phyloP scores from a whole-genome alignment of 2,329 filamentous ascomycete species.

The Phialophora tarda region DNA sequence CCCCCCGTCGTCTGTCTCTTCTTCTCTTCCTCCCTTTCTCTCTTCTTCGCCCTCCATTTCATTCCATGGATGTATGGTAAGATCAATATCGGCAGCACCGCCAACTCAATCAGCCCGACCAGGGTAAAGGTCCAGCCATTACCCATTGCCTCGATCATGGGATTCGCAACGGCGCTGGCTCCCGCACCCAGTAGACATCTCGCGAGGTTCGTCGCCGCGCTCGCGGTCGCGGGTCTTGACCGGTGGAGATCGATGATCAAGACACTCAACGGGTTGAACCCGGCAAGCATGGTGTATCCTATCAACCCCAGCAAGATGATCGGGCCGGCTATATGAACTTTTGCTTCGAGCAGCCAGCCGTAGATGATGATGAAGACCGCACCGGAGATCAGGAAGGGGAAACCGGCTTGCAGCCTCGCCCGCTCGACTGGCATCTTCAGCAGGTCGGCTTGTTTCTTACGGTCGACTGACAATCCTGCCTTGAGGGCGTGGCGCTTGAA shows the following conservation, averaged over 20 bases:
- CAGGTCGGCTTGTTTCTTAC: constrained; percentile 36
- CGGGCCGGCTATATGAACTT: constrained; percentile 45
- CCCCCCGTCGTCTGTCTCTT: background rate
- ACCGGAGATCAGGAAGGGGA: constrained; percentile 47
- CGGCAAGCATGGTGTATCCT: constrained; percentile 25
- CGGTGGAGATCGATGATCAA: constrained; percentile 31
- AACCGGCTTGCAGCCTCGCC: constrained; percentile 50
- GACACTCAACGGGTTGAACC: constrained; percentile 27
- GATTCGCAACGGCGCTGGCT: constrained; percentile 40
- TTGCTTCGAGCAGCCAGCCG: constrained; percentile 50
- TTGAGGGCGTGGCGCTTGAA: constrained; percentile 47
- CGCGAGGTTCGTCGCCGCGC: constrained; percentile 46
- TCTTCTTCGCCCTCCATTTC: constrained; percentile 13
- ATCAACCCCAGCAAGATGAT: constrained; percentile 35
- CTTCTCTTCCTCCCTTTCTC: constrained; percentile 8
- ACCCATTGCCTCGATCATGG: constrained; percentile 31
- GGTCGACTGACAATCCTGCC: constrained; percentile 42
- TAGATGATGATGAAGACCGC: constrained; percentile 47
- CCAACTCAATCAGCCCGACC: constrained; percentile 17
- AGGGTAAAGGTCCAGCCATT: constrained; percentile 30
- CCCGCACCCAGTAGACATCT: constrained; percentile 47
- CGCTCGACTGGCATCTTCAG: constrained; percentile 52
- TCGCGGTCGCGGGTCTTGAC: constrained; percentile 42
- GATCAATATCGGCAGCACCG: constrained; percentile 12
- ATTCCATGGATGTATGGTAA: constrained; percentile 8